phyloP scores from a whole-genome alignment of 306 rosid genomes.

The Quercus glauca region DNA sequence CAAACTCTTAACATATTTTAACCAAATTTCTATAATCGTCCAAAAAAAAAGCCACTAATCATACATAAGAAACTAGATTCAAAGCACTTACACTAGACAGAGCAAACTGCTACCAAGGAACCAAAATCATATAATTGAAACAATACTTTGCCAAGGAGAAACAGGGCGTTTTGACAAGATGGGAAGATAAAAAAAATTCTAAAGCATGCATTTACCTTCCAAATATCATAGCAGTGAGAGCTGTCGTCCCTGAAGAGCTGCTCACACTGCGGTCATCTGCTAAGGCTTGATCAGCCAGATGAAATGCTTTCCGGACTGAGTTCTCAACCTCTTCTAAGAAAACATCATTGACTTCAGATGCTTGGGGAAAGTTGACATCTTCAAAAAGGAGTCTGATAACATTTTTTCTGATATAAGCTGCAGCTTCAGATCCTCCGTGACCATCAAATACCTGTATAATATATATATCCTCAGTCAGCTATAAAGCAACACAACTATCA shows the following conservation, averaged over 20 bases:
- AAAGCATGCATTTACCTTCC: slow-evolving; percentile 61
- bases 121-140: background rate
- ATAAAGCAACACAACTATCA: slow-evolving; percentile 1
- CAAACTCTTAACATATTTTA: background rate
- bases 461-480: slow-evolving; percentile 17
- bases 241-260: slow-evolving; percentile 88
- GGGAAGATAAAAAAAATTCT: background rate
- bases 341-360: slow-evolving; percentile 49
- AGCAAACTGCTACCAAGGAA: background rate
- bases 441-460: slow-evolving; percentile 86
- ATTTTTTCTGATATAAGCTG: slow-evolving; percentile 74
- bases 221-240: slow-evolving; percentile 76
- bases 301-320: slow-evolving; percentile 64
- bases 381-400: slow-evolving; percentile 72
- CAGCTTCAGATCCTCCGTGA: slow-evolving; percentile 99
- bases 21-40: too few relatives aligned
- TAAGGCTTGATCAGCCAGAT: slow-evolving; percentile 78
- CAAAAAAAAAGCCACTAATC: background rate
- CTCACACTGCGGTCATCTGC: slow-evolving; percentile 77
- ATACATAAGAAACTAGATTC: slow-evolving; percentile 14
- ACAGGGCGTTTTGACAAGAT: background rate
- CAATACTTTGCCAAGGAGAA: background rate
- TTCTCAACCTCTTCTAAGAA: slow-evolving; percentile 62
- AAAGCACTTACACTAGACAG: background rate
- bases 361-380: slow-evolving; percentile 67